phyloP scores from a whole-genome alignment of 352 stramenopile species.

The Phytophthora tubulina region DNA sequence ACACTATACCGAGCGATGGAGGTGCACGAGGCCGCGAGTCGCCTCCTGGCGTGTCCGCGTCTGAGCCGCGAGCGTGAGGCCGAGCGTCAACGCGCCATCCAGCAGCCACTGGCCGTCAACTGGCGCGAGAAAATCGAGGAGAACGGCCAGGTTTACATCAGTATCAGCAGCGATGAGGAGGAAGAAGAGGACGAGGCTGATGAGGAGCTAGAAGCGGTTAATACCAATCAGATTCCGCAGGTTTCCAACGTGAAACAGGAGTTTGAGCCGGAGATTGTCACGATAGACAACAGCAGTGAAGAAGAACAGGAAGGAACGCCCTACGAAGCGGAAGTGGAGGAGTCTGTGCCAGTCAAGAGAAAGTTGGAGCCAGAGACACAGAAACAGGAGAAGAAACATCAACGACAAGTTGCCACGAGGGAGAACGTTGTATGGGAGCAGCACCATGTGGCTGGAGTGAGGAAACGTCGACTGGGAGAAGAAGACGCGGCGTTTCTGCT shows the following conservation, averaged over 20 bases:
- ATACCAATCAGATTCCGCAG: neutral
- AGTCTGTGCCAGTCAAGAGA: slow-evolving; percentile 36
- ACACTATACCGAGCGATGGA: slow-evolving; percentile 27
- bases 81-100: slow-evolving; percentile 85
- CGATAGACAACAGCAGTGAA: slow-evolving; percentile 48
- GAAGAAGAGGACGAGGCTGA: slow-evolving; percentile 16
- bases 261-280: slow-evolving; percentile 35
- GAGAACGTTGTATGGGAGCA: slow-evolving; percentile 22
- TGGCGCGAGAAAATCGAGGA: slow-evolving; percentile 68
- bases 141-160: slow-evolving; percentile 69
- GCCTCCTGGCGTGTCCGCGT: slow-evolving; percentile 46
- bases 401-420: slow-evolving; percentile 13
- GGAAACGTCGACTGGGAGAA: slow-evolving; percentile 57
- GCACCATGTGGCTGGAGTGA: slow-evolving; percentile 23
- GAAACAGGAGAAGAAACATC: slow-evolving; percentile 24
- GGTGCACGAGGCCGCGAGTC: slow-evolving; percentile 46
- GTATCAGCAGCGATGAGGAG: slow-evolving; percentile 53
- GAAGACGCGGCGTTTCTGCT: slow-evolving; percentile 76
- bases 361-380: slow-evolving; percentile 26
- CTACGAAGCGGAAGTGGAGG: slow-evolving; percentile 33
- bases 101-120: slow-evolving; percentile 80
- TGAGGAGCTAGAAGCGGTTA: neutral
- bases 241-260: slow-evolving; percentile 18
- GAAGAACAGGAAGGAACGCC: slow-evolving; percentile 23
- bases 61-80: slow-evolving; percentile 47